Evolutionary conservation across 2,329 filamentous ascomycete species (phyloP).

Genomic region (Chaetomium olivaceum): DNA sequence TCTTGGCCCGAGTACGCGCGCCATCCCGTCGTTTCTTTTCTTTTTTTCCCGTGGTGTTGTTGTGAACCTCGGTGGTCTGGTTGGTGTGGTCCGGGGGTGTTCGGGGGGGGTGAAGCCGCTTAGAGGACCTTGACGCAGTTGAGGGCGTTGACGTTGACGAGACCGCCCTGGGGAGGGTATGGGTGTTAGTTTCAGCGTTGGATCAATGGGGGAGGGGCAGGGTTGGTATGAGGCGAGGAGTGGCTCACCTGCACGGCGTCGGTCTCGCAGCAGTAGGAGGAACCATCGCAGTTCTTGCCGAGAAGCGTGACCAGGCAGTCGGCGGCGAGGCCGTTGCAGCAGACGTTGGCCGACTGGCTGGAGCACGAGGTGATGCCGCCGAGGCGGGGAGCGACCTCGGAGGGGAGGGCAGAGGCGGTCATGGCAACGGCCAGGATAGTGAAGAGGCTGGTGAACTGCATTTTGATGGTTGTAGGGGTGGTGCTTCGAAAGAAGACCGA

Average conservation of each 20-base stretch:
- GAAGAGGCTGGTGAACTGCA: conserved; percentile 29
- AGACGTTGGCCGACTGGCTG: conserved; percentile 10
- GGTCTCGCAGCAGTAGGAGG: conserved; percentile 24
- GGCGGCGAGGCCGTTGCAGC: conserved; percentile 20
- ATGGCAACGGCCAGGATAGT: conserved; percentile 25
- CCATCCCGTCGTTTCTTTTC: conserved; percentile 4
- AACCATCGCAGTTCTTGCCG: conserved; percentile 10
- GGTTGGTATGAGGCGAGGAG: not conserved
- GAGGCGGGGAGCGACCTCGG: not conserved
- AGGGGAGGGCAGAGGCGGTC: conserved; percentile 23
- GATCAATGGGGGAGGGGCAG: not conserved
- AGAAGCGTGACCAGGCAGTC: not conserved
- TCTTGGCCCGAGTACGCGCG: not conserved
- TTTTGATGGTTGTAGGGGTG: conserved; percentile 20
- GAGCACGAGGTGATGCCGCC: conserved; percentile 8
- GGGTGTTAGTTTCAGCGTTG: not conserved
- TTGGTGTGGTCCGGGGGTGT: not conserved
- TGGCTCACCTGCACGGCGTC: conserved; percentile 11
- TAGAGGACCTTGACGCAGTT: conserved; percentile 17
- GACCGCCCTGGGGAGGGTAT: not conserved
- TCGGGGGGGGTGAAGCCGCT: not conserved
- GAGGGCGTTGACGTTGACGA: conserved; percentile 19
- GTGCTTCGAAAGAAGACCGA: conserved; percentile 12
- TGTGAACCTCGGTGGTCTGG: not conserved
- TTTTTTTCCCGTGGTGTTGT: not conserved